phyloP scores from a whole-genome alignment of 2,329 filamentous ascomycete species.

The Penicillium sp. region DNA sequence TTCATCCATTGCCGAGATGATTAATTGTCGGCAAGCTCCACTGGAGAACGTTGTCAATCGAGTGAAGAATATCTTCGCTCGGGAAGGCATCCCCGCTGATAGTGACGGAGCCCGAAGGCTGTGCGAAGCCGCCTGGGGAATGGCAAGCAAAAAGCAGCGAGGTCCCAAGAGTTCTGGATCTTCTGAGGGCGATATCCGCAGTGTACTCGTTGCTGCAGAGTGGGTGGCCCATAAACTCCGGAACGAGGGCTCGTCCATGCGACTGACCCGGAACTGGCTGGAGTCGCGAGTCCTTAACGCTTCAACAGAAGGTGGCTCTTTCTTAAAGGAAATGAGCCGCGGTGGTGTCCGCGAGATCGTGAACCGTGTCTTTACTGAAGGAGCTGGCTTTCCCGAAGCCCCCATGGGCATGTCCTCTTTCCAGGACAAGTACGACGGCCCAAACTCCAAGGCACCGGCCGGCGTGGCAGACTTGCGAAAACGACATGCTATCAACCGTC shows the following conservation, averaged over 20 bases:
- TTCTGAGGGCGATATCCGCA: conserved; percentile 55
- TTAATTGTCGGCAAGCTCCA: conserved; percentile 84
- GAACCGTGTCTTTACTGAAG: conserved; percentile 61
- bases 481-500: conserved; percentile 53
- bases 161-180: conserved; percentile 41
- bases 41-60: conserved; percentile 78
- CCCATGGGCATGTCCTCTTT: conserved; percentile 37
- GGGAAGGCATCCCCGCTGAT: conserved; percentile 82
- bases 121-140: conserved; percentile 62
- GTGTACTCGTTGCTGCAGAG: conserved; percentile 60
- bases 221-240: conserved; percentile 60
- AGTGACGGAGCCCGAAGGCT: conserved; percentile 75
- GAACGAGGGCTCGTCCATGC: conserved; percentile 37
- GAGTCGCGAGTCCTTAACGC: conserved; percentile 54
- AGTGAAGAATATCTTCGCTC: conserved; percentile 77
- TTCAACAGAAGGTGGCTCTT: conserved; percentile 49
- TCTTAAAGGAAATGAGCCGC: conserved; percentile 56
- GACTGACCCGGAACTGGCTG: conserved; percentile 56
- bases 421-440: conserved; percentile 30
- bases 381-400: conserved; percentile 54
- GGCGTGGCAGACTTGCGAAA: conserved; percentile 58
- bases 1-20: conserved; percentile 76
- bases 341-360: conserved; percentile 61
- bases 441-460: conserved; percentile 33
- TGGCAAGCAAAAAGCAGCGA: conserved; percentile 53